Conservation (phyloP, 2,329 filamentous ascomycete species). For the Monosporascus sp. region DNA sequence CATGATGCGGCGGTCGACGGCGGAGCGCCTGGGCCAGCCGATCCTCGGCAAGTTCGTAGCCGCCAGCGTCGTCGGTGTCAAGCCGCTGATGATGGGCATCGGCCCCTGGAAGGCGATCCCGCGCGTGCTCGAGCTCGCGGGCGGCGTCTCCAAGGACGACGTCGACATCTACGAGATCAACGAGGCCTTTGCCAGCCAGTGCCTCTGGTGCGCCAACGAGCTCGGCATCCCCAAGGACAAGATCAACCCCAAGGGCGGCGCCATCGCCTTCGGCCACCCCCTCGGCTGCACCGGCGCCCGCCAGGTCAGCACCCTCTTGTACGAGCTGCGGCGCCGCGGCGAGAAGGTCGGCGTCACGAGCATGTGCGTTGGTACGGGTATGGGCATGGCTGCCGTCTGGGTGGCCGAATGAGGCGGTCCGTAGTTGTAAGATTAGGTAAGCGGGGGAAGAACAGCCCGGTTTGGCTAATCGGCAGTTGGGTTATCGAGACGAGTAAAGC, state of each 20-base stretch:
- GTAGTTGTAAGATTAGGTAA: not conserved
- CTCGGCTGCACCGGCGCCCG: constrained; percentile 90
- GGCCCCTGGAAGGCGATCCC: constrained; percentile 96
- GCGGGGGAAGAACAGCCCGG: not conserved
- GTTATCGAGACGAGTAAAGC: too few species aligned
- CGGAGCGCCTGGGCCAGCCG: constrained; percentile 78
- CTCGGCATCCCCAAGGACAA: constrained; percentile 77
- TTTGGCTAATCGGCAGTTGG: too few species aligned
- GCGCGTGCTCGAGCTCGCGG: constrained; percentile 80
- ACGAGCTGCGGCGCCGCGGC: constrained; percentile 78
- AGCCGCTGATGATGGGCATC: constrained; percentile 91
- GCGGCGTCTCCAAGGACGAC: constrained; percentile 71
- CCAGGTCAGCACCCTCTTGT: constrained; percentile 87
- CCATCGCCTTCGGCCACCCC: constrained; percentile 93
- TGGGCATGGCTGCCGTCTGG: constrained; percentile 98
- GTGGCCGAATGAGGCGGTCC: constrained; percentile 67
- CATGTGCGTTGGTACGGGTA: constrained; percentile 95
- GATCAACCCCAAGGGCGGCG: constrained; percentile 95
- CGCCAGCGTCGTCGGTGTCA: constrained; percentile 79
- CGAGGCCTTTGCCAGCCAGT: constrained; percentile 95
- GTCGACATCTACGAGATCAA: constrained; percentile 99
- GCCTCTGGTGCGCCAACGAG: constrained; percentile 87
- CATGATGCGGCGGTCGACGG: constrained; percentile 89
- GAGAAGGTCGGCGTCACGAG: constrained; percentile 86
- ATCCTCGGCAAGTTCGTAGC: constrained; percentile 91